Evolutionary conservation across 805 yeast species (phyloP).

Genomic region (Candida argentea): DNA sequence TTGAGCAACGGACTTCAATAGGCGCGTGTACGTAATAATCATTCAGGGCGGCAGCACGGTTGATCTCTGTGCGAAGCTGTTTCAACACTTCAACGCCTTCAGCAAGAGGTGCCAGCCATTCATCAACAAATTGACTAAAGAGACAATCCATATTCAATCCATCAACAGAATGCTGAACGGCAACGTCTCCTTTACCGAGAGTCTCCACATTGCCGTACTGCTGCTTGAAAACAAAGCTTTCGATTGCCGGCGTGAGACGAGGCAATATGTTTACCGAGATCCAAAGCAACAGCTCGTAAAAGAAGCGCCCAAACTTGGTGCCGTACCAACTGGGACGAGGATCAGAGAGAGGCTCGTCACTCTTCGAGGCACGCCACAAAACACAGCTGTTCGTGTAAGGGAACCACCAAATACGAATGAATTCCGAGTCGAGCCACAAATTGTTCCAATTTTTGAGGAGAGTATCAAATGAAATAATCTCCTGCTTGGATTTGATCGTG

Average conservation of each 20-base stretch:
- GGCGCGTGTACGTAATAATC: constrained; percentile 90
- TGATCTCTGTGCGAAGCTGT: constrained; percentile 52
- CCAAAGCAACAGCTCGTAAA: constrained; percentile 75
- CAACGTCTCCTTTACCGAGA: constrained; percentile 46
- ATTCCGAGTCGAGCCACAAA: constrained; percentile 85
- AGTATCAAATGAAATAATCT: constrained; percentile 69
- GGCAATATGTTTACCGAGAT: constrained; percentile 66
- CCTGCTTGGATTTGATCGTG: constrained; percentile 71
- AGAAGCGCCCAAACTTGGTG: constrained; percentile 61
- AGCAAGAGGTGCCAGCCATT: constrained; percentile 89
- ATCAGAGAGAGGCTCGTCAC: constrained; percentile 49
- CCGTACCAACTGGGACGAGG: constrained; percentile 84
- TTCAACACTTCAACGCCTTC: constrained; percentile 65
- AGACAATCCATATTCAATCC: constrained; percentile 94
- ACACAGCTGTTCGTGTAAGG: constrained; percentile 84
- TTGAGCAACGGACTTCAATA: constrained; percentile 87
- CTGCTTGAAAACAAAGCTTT: constrained; percentile 71
- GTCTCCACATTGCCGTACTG: constrained; percentile 76
- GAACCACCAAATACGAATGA: constrained; percentile 94
- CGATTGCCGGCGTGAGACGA: constrained; percentile 73
- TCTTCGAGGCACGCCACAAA: constrained; percentile 81
- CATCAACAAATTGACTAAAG: constrained; percentile 88
- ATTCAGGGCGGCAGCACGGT: constrained; percentile 46
- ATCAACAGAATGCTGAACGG: constrained; percentile 72
- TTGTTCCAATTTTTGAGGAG: constrained; percentile 64